Base-by-base conservation (phyloP, 495 filamentous ascomycete genomes). In the Penicillium canescens region DNA sequence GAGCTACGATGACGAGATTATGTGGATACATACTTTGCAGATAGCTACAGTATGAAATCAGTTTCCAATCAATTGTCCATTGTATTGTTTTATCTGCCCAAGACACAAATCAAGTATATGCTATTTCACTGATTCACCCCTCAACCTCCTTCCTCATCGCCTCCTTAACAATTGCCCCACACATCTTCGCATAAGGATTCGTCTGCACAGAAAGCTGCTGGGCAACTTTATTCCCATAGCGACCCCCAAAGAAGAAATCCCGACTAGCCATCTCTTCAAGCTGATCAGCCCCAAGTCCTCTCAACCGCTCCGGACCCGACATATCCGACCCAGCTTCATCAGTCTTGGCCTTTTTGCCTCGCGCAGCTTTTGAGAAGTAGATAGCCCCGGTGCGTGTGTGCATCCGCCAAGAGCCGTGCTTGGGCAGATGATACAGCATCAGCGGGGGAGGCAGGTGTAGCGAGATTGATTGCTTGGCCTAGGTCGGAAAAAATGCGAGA, bases 131-230 rank as follows among this genome's bases (percentile, higher is more conserved):
- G 16, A 20, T 26, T 46, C 44, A 63, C 31, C 58, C 67, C 57
- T 61, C 67, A 46, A 74, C 63, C 71, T 96, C 91, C 74, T 86
- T 89, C 74, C 78, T 85, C 81, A 96, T 82, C 37, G 89, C 90
- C 74, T 93, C 87, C 68, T 83, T 85, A 10, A 96, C 90, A 75
- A 96, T 94, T 26, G 82, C 82, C 12, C 90, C 91, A 72, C 91
- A 96, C 63, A 95, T 78, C 77, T 92, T 95, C 23, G 90, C 90
- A 58, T 89, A 89, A 31, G 91, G 91, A 77, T 96, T 96, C 38
- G 85, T 89, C 69, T 80, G 79, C 41, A 94, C 91, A 2, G 87
- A 86, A 72, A 95, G 70, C 40, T 81, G 82, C 71, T 86, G 86
- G 11, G 86, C 90, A 52, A 92, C 79, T 55, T 86, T 83, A 69